Evolutionary conservation across 2,329 filamentous ascomycete genomes (phyloP), one percentile per base, ranked within the genome.

Genomic region (Pseudopyrenochaeta lycopersici): DNA sequence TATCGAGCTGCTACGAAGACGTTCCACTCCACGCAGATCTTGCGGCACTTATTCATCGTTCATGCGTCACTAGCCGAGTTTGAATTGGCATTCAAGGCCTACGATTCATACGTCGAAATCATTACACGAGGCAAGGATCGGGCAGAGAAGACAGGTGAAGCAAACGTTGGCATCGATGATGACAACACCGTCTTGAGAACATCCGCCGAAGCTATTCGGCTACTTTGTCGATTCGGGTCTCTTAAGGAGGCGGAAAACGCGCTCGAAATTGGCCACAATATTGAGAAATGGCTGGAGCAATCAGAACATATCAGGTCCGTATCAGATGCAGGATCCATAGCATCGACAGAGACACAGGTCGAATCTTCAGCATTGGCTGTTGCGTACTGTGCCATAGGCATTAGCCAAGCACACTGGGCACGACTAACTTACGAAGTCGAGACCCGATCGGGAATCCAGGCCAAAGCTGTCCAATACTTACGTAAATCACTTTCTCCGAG

Each of bases 1-100:
- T 99, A 98, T 75, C 89, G 90, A 33, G 91, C 93, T 18, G 91
- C 94, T 7, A 92, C 90, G 9, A 97, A 95, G 75, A 97, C 93
- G 0, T 99, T 95, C 70, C 95, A 99, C 76, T 99, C 95, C 1
- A 96, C 94, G 1, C 81, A 92, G 9, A 90, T 98, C 57, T 80
- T 99, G 27, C 85, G 94, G 52, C 86, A 93, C 66, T 82, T 99
- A 0, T 98, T 98, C 71, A 89, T 87, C 10, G 89, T 97, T 1
- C 95, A 99, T 73, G 82, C 94, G 15, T 86, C 92, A 2, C 82
- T 97, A 15, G 92, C 92, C 7, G 94, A 99, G 64, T 98, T 97
- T 62, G 91, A 97, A 50, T 80, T 98, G 43, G 93, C 93, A 1
- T 88, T 96, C 73, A 92, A 92, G 70, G 91, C 95, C 0, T 91